Percentiles rank a stretch among this genome's conserved stretches.
phyloP scores from a whole-genome alignment of 257 asterid species.

The Knoxia roxburghii region DNA sequence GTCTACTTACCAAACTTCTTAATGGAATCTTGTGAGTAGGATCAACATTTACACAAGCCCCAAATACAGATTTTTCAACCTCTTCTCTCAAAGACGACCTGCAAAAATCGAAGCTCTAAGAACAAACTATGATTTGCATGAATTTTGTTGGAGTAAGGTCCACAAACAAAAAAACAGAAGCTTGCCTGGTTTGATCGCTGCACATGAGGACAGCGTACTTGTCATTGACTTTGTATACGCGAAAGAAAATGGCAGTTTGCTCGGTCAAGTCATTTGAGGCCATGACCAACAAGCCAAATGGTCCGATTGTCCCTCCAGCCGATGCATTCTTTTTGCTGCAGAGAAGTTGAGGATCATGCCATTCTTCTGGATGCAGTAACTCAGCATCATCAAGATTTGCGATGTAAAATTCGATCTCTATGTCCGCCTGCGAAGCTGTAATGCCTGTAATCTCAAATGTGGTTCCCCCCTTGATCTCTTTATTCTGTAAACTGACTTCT shows the following conservation, averaged over 20 bases:
- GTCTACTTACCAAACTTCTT: constrained; percentile 24
- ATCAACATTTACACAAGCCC: constrained; percentile 24
- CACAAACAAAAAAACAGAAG: no score
- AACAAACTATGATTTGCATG: not conserved
- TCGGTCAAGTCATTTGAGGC: constrained; percentile 29
- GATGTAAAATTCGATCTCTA: constrained; percentile 21
- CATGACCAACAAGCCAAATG: constrained; percentile 30
- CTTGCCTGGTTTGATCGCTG: constrained; percentile 29
- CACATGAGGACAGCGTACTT: constrained; percentile 28
- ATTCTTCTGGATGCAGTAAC: not conserved
- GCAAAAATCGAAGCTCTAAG: not conserved
- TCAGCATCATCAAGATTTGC: constrained; percentile 19
- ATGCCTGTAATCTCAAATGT: constrained; percentile 40
- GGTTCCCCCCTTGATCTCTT: constrained; percentile 31
- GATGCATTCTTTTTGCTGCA: constrained; percentile 22
- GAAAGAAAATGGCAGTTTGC: constrained; percentile 24
- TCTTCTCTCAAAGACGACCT: constrained; percentile 24
- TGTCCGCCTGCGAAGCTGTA: constrained; percentile 49
- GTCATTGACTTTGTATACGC: constrained; percentile 10
- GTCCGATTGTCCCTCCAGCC: constrained; percentile 24
- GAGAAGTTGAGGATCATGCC: constrained; percentile 21
- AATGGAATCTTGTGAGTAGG: constrained; percentile 23
- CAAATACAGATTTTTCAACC: constrained; percentile 18
- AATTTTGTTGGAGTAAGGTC: not conserved
- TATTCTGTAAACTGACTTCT: constrained; percentile 26